A percentile compares a stretch with the other conserved stretches of the same genome.
These are phyloP conservation scores for Escallonia herrerae DNA, from an alignment of 129 eudicot genomes.

Conservation along the genomic window DNA sequence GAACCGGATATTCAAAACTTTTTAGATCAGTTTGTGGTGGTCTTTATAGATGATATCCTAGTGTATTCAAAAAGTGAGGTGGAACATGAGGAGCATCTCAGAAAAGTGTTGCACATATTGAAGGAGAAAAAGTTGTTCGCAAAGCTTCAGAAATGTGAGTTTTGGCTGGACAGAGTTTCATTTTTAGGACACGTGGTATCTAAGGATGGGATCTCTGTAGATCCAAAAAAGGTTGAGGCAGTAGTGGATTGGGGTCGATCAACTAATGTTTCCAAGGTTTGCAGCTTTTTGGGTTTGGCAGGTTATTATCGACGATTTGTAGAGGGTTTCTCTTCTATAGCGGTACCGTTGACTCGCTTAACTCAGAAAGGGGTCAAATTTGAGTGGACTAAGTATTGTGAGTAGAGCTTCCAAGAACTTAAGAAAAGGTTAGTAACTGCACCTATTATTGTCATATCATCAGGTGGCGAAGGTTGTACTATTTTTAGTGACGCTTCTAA, in stretches of 20 bases:
- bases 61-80: background rate
- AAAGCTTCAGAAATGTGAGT: too few species aligned
- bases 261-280: background rate
- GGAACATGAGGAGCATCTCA: background rate
- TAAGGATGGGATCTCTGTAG: background rate
- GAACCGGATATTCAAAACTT: background rate
- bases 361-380: background rate
- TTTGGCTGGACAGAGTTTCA: background rate
- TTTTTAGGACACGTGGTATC: background rate
- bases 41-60: background rate
- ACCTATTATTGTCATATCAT: background rate
- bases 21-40: background rate
- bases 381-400: background rate
- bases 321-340: background rate
- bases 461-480: background rate
- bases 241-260: background rate
- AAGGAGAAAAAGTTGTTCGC: too few species aligned
- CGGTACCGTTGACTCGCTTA: background rate
- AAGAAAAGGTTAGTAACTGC: background rate
- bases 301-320: background rate
- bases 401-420: background rate
- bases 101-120: background rate
- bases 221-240: background rate
- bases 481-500: constrained; percentile 8
- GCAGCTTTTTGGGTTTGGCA: background rate